Conservation (phyloP, 495 filamentous ascomycete genomes). For the Aspergillus nidulans region DNA sequence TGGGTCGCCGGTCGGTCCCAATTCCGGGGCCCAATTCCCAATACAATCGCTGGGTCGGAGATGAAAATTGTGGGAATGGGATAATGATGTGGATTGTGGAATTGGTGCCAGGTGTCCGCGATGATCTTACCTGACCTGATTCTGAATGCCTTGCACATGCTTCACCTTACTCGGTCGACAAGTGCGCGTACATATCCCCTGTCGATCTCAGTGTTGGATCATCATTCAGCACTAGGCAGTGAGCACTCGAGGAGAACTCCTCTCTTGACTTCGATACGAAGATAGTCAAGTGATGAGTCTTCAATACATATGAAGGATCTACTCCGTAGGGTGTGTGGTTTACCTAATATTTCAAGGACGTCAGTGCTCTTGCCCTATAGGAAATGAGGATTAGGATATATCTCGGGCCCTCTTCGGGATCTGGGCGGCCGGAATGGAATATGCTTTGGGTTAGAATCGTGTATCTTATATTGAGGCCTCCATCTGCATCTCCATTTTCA, state of each 20-base stretch:
- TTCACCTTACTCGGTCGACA: background rate
- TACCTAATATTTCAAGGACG: too few relatives aligned
- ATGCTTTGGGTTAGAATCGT: too few relatives aligned
- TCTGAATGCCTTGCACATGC: background rate
- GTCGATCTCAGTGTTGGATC: background rate
- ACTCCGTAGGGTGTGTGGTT: too few relatives aligned
- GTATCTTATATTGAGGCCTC: too few relatives aligned
- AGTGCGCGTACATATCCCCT: background rate
- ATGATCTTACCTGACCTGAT: background rate
- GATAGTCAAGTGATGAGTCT: too few relatives aligned
- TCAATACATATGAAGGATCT: too few relatives aligned
- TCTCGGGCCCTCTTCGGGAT: too few relatives aligned
- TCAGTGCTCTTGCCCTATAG: too few relatives aligned
- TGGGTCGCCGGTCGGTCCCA: background rate
- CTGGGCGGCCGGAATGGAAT: background rate
- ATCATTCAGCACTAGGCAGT: background rate
- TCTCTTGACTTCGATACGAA: too few relatives aligned
- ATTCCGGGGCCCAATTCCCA: background rate
- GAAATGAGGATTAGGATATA: background rate
- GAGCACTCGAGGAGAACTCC: too few relatives aligned
- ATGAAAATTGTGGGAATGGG: background rate
- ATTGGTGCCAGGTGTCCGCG: too few relatives aligned
- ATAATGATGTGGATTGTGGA: background rate
- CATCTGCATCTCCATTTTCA: background rate
- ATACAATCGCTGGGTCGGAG: background rate